Evolutionary conservation across 306 rosid genomes (phyloP).

Genomic region (Vigna mungo): DNA sequence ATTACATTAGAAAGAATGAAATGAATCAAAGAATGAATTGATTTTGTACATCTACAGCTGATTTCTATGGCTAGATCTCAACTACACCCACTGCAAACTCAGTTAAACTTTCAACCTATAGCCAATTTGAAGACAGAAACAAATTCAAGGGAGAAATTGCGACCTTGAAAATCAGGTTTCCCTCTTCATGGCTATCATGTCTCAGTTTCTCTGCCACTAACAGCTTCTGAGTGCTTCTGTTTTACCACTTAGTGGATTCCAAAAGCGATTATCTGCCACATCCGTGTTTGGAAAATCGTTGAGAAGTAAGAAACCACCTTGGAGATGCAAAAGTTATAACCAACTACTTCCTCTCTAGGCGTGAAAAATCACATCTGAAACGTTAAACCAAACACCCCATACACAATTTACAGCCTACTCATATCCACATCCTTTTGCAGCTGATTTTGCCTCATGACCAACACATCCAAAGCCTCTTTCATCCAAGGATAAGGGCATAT

Average conservation of each 20-base stretch:
- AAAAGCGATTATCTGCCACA: conserved; percentile 23
- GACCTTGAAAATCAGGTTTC: neutral
- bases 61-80: conserved; percentile 48
- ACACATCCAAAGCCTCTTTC: conserved; percentile 79
- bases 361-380: neutral
- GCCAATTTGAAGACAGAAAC: conserved; percentile 37
- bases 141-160: neutral
- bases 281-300: neutral
- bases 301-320: neutral
- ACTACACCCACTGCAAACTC: conserved; percentile 40
- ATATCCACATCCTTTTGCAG: neutral
- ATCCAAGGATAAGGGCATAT: conserved; percentile 87
- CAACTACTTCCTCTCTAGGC: neutral
- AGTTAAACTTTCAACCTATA: conserved; percentile 12
- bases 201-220: conserved; percentile 38
- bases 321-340: neutral
- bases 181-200: conserved; percentile 23
- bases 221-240: conserved; percentile 29
- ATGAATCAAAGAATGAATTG: conserved; percentile 64
- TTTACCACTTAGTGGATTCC: conserved; percentile 39
- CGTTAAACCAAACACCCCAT: neutral
- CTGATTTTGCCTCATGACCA: conserved; percentile 57
- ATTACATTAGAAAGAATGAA: conserved; percentile 48
- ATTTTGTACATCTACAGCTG: conserved; percentile 48
- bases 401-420: conserved; percentile 42